These are phyloP conservation scores for Colletotrichum sp. DNA, from an alignment of 2,329 filamentous ascomycete species.

Conservation along the genomic window DNA sequence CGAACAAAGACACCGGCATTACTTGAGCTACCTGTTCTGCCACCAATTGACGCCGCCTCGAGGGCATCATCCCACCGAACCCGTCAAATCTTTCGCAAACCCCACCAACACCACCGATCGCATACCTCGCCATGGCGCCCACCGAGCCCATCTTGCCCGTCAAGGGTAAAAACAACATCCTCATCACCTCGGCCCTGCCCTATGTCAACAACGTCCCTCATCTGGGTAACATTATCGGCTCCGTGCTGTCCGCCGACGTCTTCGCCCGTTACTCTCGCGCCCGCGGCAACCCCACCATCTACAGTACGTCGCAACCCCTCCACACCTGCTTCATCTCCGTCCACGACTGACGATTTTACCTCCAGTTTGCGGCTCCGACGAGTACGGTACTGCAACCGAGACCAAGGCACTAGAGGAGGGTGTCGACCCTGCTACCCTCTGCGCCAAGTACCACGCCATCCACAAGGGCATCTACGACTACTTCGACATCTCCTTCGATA, in stretches of 20 bases:
- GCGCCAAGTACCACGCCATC: conserved; percentile 89
- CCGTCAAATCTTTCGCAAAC: background rate
- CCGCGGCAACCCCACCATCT: conserved; percentile 80
- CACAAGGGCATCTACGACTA: conserved; percentile 93
- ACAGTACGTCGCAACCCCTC: conserved; percentile 39
- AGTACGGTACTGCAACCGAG: conserved; percentile 96
- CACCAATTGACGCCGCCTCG: background rate
- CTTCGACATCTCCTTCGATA: conserved; percentile 95
- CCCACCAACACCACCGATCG: background rate
- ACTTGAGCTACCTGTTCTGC: background rate
- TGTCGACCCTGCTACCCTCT: conserved; percentile 81
- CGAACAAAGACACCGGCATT: background rate
- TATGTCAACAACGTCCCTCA: conserved; percentile 80
- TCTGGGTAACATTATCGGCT: conserved; percentile 87
- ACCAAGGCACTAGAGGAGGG: conserved; percentile 93
- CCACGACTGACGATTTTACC: background rate
- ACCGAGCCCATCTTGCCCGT: conserved; percentile 62
- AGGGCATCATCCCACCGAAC: background rate
- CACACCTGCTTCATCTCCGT: background rate
- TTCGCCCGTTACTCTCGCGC: conserved; percentile 84
- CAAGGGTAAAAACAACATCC: conserved; percentile 81
- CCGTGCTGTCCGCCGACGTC: conserved; percentile 87
- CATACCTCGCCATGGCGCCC: conserved; percentile 16
- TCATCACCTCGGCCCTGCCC: conserved; percentile 90
- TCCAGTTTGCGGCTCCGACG: conserved; percentile 63